Conservation (phyloP, 2,329 filamentous ascomycete species). For the Cryphonectria japonica region DNA sequence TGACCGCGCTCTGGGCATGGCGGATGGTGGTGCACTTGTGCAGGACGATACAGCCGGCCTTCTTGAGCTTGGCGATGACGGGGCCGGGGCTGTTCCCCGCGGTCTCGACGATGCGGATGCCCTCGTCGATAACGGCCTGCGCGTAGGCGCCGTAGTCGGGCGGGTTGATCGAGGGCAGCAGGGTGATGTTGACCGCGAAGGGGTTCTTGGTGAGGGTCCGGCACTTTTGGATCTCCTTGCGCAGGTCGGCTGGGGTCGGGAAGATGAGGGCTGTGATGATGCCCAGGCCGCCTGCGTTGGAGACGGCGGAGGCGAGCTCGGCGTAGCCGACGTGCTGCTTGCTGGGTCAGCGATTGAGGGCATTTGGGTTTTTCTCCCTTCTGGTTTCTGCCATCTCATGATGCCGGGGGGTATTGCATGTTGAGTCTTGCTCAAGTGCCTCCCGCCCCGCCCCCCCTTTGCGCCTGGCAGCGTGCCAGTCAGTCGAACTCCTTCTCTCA, state of each 20-base stretch:
- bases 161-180: conserved; percentile 85
- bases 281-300: conserved; percentile 80
- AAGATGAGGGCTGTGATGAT: conserved; percentile 90
- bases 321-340: conserved; percentile 79
- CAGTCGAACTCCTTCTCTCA: conserved; percentile 18
- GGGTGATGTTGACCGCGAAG: conserved; percentile 94
- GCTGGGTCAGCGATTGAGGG: background rate
- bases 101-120: conserved; percentile 81
- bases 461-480: conserved; percentile 8
- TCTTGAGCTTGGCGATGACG: conserved; percentile 82
- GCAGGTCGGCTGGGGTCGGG: conserved; percentile 87
- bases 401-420: background rate
- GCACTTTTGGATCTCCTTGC: conserved; percentile 89
- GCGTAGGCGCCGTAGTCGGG: conserved; percentile 94
- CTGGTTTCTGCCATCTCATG: background rate
- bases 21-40: conserved; percentile 97
- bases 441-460: too few species aligned
- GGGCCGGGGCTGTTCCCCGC: conserved; percentile 71
- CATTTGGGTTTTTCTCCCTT: background rate
- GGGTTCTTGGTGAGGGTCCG: conserved; percentile 76
- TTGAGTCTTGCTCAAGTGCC: background rate
- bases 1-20: conserved; percentile 88
- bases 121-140: conserved; percentile 90
- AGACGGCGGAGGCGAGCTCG: conserved; percentile 75
- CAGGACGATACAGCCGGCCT: conserved; percentile 75